phyloP scores from a whole-genome alignment of 2,329 filamentous ascomycete genomes.

The Corynespora cassiicola region DNA sequence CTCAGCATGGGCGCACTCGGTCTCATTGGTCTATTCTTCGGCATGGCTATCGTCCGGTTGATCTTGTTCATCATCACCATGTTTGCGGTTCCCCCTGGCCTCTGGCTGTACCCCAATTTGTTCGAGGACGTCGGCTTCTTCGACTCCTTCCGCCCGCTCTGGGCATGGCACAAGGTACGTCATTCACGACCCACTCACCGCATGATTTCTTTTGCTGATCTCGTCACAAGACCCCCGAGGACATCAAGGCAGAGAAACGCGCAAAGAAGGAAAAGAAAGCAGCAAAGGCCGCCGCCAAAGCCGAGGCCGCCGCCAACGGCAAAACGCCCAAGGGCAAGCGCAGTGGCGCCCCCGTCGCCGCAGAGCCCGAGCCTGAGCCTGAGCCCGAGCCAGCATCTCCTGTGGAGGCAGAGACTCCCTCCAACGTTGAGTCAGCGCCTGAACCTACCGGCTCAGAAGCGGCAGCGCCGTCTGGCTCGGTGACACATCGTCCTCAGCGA shows the following conservation, averaged over 20 bases:
- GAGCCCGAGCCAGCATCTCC: constrained; percentile 26
- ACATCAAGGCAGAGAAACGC: constrained; percentile 53
- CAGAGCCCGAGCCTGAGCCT: constrained; percentile 30
- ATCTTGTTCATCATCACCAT: constrained; percentile 95
- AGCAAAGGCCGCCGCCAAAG: constrained; percentile 36
- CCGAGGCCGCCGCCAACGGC: constrained; percentile 35
- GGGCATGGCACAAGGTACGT: constrained; percentile 95
- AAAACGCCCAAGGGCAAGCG: constrained; percentile 39
- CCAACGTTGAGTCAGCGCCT: constrained; percentile 31
- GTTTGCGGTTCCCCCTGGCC: constrained; percentile 80
- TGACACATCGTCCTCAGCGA: constrained; percentile 35
- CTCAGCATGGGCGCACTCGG: constrained; percentile 92
- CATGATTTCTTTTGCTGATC: constrained; percentile 3
- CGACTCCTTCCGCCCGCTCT: constrained; percentile 93
- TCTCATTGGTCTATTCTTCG: constrained; percentile 90
- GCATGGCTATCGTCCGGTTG: constrained; percentile 95
- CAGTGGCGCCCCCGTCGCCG: constrained; percentile 35
- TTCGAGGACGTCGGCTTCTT: constrained; percentile 99
- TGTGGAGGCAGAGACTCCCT: constrained; percentile 12
- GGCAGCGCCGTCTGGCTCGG: constrained; percentile 18
- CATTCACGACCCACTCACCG: neutral
- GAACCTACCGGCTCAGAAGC: constrained; percentile 36
- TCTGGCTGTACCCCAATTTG: constrained; percentile 98
- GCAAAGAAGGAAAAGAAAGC: constrained; percentile 48
- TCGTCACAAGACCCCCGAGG: constrained; percentile 43